Evolutionary conservation across 1,284 basidiomycete genomes (phyloP), one percentile per base, ranked within the genome.

Genomic region (Sanghuangporus sanghuang): DNA sequence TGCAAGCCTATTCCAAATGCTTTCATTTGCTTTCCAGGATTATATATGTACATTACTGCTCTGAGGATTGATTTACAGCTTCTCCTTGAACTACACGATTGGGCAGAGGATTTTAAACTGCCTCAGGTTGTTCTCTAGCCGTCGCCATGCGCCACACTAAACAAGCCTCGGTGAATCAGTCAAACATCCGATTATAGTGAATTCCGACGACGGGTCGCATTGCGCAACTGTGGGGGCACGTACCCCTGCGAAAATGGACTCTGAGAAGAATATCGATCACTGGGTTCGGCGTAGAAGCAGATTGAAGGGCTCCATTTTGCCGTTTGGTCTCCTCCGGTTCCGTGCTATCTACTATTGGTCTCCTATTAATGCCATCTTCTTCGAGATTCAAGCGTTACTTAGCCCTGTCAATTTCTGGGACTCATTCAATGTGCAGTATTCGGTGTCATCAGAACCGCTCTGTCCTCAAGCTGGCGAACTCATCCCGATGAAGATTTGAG

Each of bases 401-500:
- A 46, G 14, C 1, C 1, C 3, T 46, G 8, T 46, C 18, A 16
- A 6, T 9, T n/a, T 46, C 44, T 23, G 23, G 23, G 23, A 23
- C 2, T 46, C 14, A 14, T n/a, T 6, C 16, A 16, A 16, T 18
- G 18, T n/a, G 14, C 44, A 9, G 6, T 16, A 9, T 54, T 14
- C 52, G 14, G 35, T 36, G 18, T 35, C 27, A 35, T 27, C 56
- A 27, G 46, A 63, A 46, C 60, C 63, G 14, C 62, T 74, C 57
- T 87, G 85, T 70, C 75, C 78, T n/a, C 84, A 86, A 69, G 74
- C 73, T 2, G 72, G 74, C 21, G 72, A 74, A 23, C 70, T 85
- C 12, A 70, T 75, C 0, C 85, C 84, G 2, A 62, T 73, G 49
- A 76, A 73, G 68, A 77, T 81, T 66, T 71, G 67, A 3, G 73